These are phyloP conservation scores for Mortierella sp. DNA, from an alignment of 371 early-diverging fungal genomes.

Conservation along the genomic window DNA sequence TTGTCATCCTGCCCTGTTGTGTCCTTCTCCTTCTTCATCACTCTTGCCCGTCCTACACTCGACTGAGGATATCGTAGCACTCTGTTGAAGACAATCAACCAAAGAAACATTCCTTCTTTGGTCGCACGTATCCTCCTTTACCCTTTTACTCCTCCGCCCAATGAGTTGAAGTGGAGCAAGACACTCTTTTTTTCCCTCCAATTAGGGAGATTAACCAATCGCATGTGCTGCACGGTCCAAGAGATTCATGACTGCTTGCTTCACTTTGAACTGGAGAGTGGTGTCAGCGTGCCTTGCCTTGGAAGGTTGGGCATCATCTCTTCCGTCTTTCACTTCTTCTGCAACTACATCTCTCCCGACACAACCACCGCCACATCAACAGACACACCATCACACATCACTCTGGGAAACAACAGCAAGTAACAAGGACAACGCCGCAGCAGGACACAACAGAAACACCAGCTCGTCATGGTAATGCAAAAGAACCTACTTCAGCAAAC, in stretches of 20 bases:
- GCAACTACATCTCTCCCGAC: not conserved
- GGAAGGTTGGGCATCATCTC: constrained; percentile 1
- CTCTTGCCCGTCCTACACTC: too few relatives aligned
- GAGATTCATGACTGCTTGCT: not conserved
- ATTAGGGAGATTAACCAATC: not conserved
- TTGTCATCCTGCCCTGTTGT: not conserved
- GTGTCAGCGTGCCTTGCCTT: too few relatives aligned
- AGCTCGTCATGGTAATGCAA: constrained; percentile 6
- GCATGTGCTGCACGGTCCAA: not conserved
- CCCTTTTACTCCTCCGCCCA: too few relatives aligned
- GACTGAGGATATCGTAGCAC: too few relatives aligned
- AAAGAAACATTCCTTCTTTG: too few relatives aligned
- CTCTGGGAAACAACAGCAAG: not conserved
- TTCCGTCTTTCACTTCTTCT: not conserved
- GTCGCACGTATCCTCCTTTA: too few relatives aligned
- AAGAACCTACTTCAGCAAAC: not conserved
- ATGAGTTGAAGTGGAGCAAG: too few relatives aligned
- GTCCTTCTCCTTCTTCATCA: too few relatives aligned
- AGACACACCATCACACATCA: not conserved
- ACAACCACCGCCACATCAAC: not conserved
- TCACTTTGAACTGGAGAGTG: too few relatives aligned
- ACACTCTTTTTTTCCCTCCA: not conserved
- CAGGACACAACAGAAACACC: not conserved
- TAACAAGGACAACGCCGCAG: not conserved
- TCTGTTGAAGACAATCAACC: too few relatives aligned